Conservation (phyloP, 1,284 basidiomycete species). For the Ceratobasidium sp. region DNA sequence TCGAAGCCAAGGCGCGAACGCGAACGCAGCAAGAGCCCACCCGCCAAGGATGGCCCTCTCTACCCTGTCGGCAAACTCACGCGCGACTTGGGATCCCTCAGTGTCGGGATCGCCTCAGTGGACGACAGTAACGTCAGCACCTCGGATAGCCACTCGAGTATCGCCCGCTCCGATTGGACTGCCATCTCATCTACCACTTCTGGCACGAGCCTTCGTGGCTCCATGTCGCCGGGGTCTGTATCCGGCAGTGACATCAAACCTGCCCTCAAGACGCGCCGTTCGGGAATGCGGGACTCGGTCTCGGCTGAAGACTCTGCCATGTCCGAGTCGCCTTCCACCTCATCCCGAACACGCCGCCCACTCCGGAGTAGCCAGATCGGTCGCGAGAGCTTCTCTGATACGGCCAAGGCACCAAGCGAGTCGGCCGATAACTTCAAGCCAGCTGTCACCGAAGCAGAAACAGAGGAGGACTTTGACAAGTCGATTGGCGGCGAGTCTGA, state of each 20-base stretch:
- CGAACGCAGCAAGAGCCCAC: conserved; percentile 14
- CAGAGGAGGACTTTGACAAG: not conserved
- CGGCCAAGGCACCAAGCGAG: not conserved
- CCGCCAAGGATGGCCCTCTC: not conserved
- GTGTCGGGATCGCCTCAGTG: conserved; percentile 3
- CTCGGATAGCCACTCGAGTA: conserved; percentile 28
- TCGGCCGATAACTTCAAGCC: not conserved
- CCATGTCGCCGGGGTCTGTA: conserved; percentile 10
- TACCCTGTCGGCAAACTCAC: conserved; percentile 34
- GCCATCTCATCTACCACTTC: not conserved
- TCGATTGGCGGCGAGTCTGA: conserved; percentile 26
- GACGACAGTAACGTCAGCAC: conserved; percentile 26
- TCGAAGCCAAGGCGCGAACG: conserved; percentile 19
- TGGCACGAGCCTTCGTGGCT: conserved; percentile 20
- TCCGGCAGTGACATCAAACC: not conserved
- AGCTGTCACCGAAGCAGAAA: conserved; percentile 11
- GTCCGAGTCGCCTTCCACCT: conserved; percentile 25
- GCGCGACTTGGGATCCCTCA: conserved; percentile 31
- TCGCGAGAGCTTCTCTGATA: not conserved
- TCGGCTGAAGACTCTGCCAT: not conserved
- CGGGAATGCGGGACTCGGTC: conserved; percentile 17
- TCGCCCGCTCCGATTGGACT: conserved; percentile 26
- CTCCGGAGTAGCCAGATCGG: conserved; percentile 18
- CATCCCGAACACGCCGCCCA: not conserved
- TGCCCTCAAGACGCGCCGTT: conserved; percentile 24